Base-by-base conservation (phyloP, 805 yeast genomes). In the Lipomyces yamadae region DNA sequence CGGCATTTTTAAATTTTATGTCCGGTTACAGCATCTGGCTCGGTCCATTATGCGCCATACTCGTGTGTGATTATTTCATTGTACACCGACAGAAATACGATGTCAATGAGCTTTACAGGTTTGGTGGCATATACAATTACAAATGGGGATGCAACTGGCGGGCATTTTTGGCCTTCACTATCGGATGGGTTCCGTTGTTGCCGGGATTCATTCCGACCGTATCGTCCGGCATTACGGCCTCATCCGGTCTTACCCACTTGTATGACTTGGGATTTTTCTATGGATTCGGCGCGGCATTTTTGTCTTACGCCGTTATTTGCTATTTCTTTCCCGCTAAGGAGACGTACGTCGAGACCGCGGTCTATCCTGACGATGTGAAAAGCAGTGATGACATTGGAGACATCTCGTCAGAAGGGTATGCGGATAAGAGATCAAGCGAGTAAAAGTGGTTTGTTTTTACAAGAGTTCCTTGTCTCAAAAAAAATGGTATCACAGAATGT, bases 21-120 rank as follows among this genome's bases (percentile, higher is more conserved):
- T 83, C 89, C 48, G 94, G 96, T 0, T 91, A 90, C 75, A 83
- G 95, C 0, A 91, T 90, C 15, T 91, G 91, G 81, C 79, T 91
- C 62, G 87, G 92, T 8, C 85, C 95, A 30, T 89, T 91, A 75
- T 91, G 94, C 4, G 96, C 96, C 70, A 89, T 88, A 37, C 83
- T 87, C 56, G 81, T 83, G 66, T 13, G 60, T 8, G 72, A 69
- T 50, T 67, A 65, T 56, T 66, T 60, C 18, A 30, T 61, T 74
- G 85, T 92, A 34, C 85, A 94, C 78, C 86, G 91, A 74, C 97
- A 97, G 53, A 82, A 82, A 74, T 74, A 91, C 70, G 80, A 83
- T 63, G 76, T 90, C 52, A 81, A 82, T 63, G 93, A 90, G 73
- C 80, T 92, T 69, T 92, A 72, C 30, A 72, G 66, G 78, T 73